A percentile compares a stretch with the other conserved stretches of the same genome.
phyloP scores from a whole-genome alignment of 169 alveolate species.

The Cryptosporidium sp. region DNA sequence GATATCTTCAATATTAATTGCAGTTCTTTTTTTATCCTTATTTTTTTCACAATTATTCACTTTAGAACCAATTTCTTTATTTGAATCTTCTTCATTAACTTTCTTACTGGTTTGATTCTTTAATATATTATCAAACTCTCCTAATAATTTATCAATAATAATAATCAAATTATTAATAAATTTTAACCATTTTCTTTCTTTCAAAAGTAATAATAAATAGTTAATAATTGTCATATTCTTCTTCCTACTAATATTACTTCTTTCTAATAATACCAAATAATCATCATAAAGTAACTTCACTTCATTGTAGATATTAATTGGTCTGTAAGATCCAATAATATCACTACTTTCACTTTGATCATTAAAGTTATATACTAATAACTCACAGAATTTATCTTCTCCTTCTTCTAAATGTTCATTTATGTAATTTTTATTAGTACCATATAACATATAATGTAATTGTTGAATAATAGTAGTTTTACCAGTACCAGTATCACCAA shows the following conservation, averaged over 20 bases:
- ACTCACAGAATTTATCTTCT: conserved; percentile 80
- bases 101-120: neutral
- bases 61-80: neutral
- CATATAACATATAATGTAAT: conserved; percentile 38
- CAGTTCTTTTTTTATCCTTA: neutral
- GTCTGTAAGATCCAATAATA: conserved; percentile 89
- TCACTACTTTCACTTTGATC: conserved; percentile 93
- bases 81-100: neutral
- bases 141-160: conserved; percentile 20
- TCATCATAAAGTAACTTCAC: conserved; percentile 23
- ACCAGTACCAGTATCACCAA: conserved; percentile 99
- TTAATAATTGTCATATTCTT: conserved; percentile 21
- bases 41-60: neutral
- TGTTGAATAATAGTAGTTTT: conserved; percentile 94
- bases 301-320: conserved; percentile 73
- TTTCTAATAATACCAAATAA: conserved; percentile 25
- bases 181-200: conserved; percentile 19
- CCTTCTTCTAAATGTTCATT: neutral
- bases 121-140: conserved; percentile 17
- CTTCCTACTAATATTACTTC: conserved; percentile 38
- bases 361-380: conserved; percentile 93
- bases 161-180: conserved; percentile 17
- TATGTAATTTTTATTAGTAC: neutral
- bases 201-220: neutral
- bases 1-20: neutral